Percentiles rank a stretch among this genome's conserved stretches.
Evolutionary conservation across 805 yeast genomes (phyloP).

Genomic region (Cyberlindnera misumaiensis): DNA sequence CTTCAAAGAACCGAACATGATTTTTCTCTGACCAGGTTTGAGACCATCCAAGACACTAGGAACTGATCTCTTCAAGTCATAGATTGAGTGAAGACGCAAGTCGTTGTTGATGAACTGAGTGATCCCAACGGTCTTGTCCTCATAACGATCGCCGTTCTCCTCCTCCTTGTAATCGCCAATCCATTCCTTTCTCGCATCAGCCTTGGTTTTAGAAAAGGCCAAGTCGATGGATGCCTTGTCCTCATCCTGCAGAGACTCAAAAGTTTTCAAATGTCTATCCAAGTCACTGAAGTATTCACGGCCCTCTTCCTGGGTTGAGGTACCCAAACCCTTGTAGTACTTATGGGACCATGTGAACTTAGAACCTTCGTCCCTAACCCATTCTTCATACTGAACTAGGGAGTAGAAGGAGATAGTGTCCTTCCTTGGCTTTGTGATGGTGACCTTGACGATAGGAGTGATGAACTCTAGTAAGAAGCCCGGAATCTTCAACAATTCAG

Average conservation of each 20-base stretch:
- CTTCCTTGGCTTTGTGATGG: conserved; percentile 56
- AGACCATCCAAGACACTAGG: conserved; percentile 93
- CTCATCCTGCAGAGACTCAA: conserved; percentile 71
- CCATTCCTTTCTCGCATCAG: conserved; percentile 98
- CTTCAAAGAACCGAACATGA: conserved; percentile 80
- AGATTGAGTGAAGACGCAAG: conserved; percentile 89
- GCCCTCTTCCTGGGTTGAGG: conserved; percentile 77
- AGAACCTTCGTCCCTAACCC: conserved; percentile 83
- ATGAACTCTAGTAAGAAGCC: conserved; percentile 91
- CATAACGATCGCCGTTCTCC: conserved; percentile 37
- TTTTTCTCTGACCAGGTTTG: conserved; percentile 96
- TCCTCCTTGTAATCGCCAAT: conserved; percentile 91
- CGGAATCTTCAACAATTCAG: conserved; percentile 84
- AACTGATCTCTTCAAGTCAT: conserved; percentile 91
- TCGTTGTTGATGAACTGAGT: conserved; percentile 93
- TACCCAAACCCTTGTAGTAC: conserved; percentile 98
- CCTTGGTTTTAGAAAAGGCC: conserved; percentile 91
- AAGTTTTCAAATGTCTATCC: conserved; percentile 79
- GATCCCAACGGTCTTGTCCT: conserved; percentile 56
- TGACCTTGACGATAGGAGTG: conserved; percentile 93
- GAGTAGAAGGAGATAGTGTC: conserved; percentile 72
- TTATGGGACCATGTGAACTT: conserved; percentile 81
- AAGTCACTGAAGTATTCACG: conserved; percentile 83
- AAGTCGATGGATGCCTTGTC: conserved; percentile 78
- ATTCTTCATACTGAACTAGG: conserved; percentile 91